Conservation (phyloP, 805 yeast species). For the Jamesozyma spencerorum region DNA sequence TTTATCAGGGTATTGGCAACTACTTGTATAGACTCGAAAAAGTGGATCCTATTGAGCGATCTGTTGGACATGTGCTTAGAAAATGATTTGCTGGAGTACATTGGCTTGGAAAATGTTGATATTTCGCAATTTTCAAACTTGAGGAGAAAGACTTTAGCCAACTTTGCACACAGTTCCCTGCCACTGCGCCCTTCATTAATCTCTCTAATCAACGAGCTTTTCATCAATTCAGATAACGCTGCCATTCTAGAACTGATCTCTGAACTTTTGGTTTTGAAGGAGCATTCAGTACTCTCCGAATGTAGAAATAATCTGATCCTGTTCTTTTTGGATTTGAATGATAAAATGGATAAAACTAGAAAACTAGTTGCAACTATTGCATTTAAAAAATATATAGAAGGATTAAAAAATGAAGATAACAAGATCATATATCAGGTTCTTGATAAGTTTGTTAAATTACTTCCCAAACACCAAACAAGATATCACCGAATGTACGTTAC, state of each 20-base stretch:
- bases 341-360: not conserved
- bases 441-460: not conserved
- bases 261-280: slow-evolving; percentile 3
- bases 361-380: not conserved
- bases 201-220: not conserved
- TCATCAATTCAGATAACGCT: not conserved
- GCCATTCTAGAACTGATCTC: slow-evolving; percentile 5
- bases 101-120: not conserved
- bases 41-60: slow-evolving; percentile 7
- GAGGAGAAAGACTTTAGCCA: not conserved
- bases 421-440: not conserved
- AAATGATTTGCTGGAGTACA: not conserved
- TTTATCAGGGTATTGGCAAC: not conserved
- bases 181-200: not conserved
- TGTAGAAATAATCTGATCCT: slow-evolving; percentile 7
- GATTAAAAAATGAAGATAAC: not conserved
- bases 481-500: not conserved
- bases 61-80: slow-evolving; percentile 6
- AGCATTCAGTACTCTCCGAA: slow-evolving; percentile 6
- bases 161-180: not conserved
- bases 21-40: no score
- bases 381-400: slow-evolving; percentile 1
- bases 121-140: not conserved
- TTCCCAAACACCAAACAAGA: not conserved
- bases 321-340: slow-evolving; percentile 7